Evolutionary conservation across 257 asterid genomes (phyloP).

Genomic region (Capsicum rhomboideum): DNA sequence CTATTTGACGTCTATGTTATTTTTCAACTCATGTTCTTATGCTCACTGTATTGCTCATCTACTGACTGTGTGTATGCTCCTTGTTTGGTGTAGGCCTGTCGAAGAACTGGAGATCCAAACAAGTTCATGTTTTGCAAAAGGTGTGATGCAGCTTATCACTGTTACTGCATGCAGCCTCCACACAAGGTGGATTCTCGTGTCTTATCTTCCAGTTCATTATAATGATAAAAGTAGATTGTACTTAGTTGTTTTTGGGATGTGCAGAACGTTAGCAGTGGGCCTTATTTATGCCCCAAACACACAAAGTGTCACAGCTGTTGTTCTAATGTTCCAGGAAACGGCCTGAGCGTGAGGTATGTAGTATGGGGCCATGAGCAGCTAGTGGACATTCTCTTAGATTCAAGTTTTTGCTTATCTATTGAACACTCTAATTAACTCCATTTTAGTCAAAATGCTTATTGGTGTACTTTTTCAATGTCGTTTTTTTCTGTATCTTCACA

Average conservation of each 20-base stretch:
- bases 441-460: not conserved
- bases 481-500: not conserved
- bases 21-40: not conserved
- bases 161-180: conserved; percentile 97
- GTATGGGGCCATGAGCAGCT: not conserved
- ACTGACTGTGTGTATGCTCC: not conserved
- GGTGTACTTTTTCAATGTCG: not conserved
- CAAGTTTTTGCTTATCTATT: not conserved
- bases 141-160: conserved; percentile 90
- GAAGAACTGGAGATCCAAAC: conserved; percentile 86
- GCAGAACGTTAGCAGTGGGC: conserved; percentile 90
- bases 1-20: not conserved
- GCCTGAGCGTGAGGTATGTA: conserved; percentile 79
- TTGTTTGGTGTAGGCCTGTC: conserved; percentile 55
- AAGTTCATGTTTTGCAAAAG: conserved; percentile 96
- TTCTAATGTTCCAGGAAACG: conserved; percentile 94
- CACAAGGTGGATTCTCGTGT: conserved; percentile 59
- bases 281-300: conserved; percentile 93
- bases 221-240: not conserved
- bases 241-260: conserved; percentile 15
- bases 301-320: conserved; percentile 92
- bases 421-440: not conserved
- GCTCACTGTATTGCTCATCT: not conserved
- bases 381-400: not conserved
- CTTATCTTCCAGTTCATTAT: not conserved